These are phyloP conservation scores for Termitomyces sp. DNA, from an alignment of 768 basidiomycete genomes.

Conservation along the genomic window DNA sequence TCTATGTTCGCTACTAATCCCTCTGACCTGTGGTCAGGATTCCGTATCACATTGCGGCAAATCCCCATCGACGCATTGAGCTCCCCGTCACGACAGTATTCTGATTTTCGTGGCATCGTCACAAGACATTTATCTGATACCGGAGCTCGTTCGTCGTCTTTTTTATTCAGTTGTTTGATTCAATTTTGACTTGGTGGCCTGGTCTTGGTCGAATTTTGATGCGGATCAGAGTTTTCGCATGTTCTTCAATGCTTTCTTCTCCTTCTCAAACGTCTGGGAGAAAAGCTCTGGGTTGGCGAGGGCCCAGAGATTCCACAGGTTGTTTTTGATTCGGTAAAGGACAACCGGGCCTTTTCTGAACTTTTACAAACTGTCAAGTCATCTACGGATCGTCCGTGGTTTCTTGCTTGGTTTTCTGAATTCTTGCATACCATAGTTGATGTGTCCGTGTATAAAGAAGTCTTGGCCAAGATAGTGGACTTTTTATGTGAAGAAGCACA, in stretches of 20 bases:
- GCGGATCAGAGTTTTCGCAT: conserved; percentile 47
- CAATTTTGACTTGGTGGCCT: conserved; percentile 7
- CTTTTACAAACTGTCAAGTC: conserved; percentile 32
- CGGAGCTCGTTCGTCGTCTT: conserved; percentile 48
- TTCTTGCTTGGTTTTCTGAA: conserved; percentile 60
- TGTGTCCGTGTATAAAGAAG: conserved; percentile 45
- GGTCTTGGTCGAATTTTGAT: conserved; percentile 5
- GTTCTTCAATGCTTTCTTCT: conserved; percentile 54
- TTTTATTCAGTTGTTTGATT: conserved; percentile 6
- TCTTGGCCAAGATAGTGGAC: conserved; percentile 66
- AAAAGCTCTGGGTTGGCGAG: conserved; percentile 64
- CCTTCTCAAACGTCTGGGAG: conserved; percentile 51
- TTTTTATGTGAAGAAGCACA: conserved; percentile 80
- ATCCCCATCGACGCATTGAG: conserved; percentile 41
- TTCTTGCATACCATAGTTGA: conserved; percentile 53
- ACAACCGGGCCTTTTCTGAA: conserved; percentile 55
- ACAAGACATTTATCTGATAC: conserved; percentile 54
- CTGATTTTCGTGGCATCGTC: conserved; percentile 49
- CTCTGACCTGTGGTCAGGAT: conserved; percentile 47
- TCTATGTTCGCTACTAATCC: conserved; percentile 30
- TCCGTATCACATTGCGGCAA: conserved; percentile 39
- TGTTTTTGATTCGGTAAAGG: conserved; percentile 78
- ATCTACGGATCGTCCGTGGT: conserved; percentile 34
- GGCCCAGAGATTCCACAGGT: conserved; percentile 69
- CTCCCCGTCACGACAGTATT: conserved; percentile 24